Evolutionary conservation across 192 early-diverging fungal genomes (phyloP), one percentile per base, ranked within the genome.

Genomic region (Entomortierella parvispora): DNA sequence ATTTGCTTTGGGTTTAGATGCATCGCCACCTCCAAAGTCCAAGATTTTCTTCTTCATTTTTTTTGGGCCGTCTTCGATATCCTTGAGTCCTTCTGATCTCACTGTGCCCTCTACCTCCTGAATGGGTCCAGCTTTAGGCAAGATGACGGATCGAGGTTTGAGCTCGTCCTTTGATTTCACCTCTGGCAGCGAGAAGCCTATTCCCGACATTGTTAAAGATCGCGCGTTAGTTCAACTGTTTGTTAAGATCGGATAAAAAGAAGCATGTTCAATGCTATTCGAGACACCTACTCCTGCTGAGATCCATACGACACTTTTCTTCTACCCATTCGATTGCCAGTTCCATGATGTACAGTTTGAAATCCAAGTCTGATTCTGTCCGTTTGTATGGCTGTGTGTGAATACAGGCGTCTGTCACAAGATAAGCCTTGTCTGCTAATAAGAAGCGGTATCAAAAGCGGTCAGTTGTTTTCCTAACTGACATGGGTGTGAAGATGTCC

Each of bases 371-470:
- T 43, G 68, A 67, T 33, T 71, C 68, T 18, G 87, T 58, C 54
- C 92, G 86, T 37, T 79, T 59, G 31, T 82, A 82, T 20, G 87
- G 80, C 11, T 84, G 65, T 2, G 85, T 81, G 65, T 93, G 80
- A 29, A 93, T 75, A 54, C 90, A 90, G 15, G 89, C 90, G 75
- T 93, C 92, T 57, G 89, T 84, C 4, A 91, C 89, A 6, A 90
- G 57, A 55, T 84, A 87, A 14, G 51, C 42, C 31, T 80, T 40
- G 5, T 40, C 81, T 25, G 82, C 79, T 0, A 59, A 81, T 89
- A 50, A 34, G 15, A 37, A 31, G 47, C 17, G 9, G 9, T 20
- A 34, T 42, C 51, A 22, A 42, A 32, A 5, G 34, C 1, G 10
- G 18, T 51, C 37, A 15, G 4, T 46, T 25, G 3, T 8, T 58